Base-by-base conservation (phyloP, 768 basidiomycete genomes). In the Xerocomellus dryophilus region DNA sequence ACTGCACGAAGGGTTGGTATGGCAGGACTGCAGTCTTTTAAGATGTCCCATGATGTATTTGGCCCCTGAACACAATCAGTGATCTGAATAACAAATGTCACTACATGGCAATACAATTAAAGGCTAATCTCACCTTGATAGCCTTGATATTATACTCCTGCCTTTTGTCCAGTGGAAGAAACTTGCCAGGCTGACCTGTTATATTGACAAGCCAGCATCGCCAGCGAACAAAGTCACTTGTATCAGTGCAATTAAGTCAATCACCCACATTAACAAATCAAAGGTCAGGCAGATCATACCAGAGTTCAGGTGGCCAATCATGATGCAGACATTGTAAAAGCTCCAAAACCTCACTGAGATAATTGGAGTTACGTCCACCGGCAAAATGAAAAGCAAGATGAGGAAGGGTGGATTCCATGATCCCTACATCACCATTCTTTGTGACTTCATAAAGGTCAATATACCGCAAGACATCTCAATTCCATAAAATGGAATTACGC, bases 101-200 rank as follows among this genome's bases (percentile, higher is more conserved):
- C 34, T 35, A 35, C 15, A 35, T 35, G 15, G 3, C 15, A 35
- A 35, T 7, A 7, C 14, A 35, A 35, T 17, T 35, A 14, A 35
- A 7, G 34, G 14, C 34, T 7, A 35, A 35, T 35, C 35, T 36
- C 35, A 66, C 48, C 54, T 75, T 75, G 4, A 73, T 66, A 38
- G 72, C 72, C 56, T 64, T 67, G 32, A 76, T 67, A 49, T 73
- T 74, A 23, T 69, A 61, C 43, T 76, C 73, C 48, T 74, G 69
- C 1, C 66, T 64, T 35, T 61, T 57, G 51, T 76, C 72, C 1
- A 76, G 50, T 0, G 71, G 61, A 61, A 51, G 48, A 65, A 71
- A 7, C n/a, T n/a, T 23, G 10, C 58, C n/a, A 9, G 44, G 60
- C 3, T 57, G 52, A 1, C 73, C 73, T 2, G 61, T 60, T 6